Percentiles rank a stretch among this genome's conserved stretches.
Conservation (phyloP, 1,139 yeast species). For the Debaryomycetaceae sp. region DNA sequence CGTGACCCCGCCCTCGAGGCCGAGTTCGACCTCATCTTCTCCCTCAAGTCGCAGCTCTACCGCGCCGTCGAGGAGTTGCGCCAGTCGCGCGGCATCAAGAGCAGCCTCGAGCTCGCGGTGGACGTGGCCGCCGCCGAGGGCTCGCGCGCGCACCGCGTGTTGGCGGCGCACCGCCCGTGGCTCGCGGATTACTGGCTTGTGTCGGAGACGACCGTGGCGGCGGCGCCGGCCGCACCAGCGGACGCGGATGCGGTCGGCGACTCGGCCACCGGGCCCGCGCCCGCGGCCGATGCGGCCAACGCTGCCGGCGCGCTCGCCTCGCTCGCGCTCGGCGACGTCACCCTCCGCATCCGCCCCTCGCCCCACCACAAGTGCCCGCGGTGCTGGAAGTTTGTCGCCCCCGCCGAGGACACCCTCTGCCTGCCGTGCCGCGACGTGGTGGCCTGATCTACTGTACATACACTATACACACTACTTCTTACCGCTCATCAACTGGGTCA, state of each 20-base stretch:
- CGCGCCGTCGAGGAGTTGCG: constrained; percentile 32
- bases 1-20: constrained; percentile 26
- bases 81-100: constrained; percentile 42
- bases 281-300: too few relatives aligned
- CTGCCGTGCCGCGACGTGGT: constrained; percentile 51
- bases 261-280: too few relatives aligned
- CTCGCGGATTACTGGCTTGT: constrained; percentile 63
- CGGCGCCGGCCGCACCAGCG: too few relatives aligned
- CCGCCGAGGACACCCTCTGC: constrained; percentile 54
- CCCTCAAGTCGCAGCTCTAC: constrained; percentile 47
- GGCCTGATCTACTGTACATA: background rate
- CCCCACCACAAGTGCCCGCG: constrained; percentile 70
- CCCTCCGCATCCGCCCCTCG: constrained; percentile 42
- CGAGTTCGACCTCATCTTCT: constrained; percentile 40
- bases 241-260: too few relatives aligned
- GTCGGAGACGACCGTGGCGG: constrained; percentile 54
- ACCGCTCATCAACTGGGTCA: constrained; percentile 69
- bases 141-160: constrained; percentile 10
- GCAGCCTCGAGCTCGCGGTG: constrained; percentile 60
- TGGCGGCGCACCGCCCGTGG: constrained; percentile 22
- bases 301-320: too few relatives aligned
- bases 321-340: constrained; percentile 20
- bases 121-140: constrained; percentile 23
- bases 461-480: constrained; percentile 31
- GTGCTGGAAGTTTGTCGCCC: constrained; percentile 81